These are phyloP conservation scores for Mortierella alpina DNA, from an alignment of 192 early-diverging fungal species.

Conservation along the genomic window DNA sequence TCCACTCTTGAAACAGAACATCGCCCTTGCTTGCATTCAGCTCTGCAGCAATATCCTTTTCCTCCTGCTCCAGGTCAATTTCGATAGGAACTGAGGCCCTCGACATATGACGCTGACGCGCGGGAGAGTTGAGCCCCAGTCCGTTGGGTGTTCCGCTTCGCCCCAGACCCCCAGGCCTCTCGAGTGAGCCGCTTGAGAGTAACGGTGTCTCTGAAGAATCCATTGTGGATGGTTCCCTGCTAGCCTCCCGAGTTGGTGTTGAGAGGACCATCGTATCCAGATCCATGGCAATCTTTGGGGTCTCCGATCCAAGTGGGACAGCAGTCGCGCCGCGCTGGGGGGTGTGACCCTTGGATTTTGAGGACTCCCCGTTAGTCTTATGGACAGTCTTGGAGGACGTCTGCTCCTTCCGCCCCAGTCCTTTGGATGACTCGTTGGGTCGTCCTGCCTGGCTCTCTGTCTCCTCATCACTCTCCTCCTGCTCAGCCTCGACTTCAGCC, in stretches of 20 bases:
- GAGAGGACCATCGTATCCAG: constrained; percentile 21
- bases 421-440: constrained; percentile 57
- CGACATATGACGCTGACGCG: constrained; percentile 28
- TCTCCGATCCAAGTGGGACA: constrained; percentile 29
- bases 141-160: constrained; percentile 41
- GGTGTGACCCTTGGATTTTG: constrained; percentile 8
- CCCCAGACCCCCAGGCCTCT: constrained; percentile 14
- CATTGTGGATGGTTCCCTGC: constrained; percentile 42
- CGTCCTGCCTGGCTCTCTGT: constrained; percentile 46
- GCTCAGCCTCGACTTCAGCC: constrained; percentile 61
- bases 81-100: constrained; percentile 35
- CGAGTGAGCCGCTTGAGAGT: constrained; percentile 3
- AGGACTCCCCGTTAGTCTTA: constrained; percentile 14
- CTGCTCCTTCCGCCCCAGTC: constrained; percentile 34
- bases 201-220: constrained; percentile 23
- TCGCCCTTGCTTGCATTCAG: constrained; percentile 68
- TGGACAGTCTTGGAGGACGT: constrained; percentile 26
- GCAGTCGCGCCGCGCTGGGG: constrained; percentile 4
- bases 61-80: constrained; percentile 58
- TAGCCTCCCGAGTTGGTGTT: constrained; percentile 29
- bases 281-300: constrained; percentile 47
- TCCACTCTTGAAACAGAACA: constrained; percentile 63
- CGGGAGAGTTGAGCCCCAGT: constrained; percentile 7
- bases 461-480: constrained; percentile 69
- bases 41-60: constrained; percentile 55